phyloP scores from a whole-genome alignment of 202 grass and related monocot species.

The Musa balbisiana region DNA sequence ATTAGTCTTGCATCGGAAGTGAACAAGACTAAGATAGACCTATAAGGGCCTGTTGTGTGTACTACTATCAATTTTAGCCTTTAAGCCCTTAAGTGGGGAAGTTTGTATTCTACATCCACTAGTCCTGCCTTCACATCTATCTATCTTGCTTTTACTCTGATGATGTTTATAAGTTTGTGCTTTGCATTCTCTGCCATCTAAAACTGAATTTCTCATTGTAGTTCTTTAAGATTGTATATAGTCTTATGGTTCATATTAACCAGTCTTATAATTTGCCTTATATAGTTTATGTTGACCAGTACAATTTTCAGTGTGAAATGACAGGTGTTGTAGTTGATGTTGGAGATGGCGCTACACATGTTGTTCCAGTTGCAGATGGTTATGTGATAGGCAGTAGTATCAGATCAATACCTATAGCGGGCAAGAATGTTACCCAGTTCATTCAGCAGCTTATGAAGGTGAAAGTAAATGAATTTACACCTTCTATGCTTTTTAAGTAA shows the following conservation, averaged over 20 bases:
- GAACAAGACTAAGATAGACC: too few species aligned
- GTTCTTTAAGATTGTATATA: too few species aligned
- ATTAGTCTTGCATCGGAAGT: too few species aligned
- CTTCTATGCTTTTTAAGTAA: neutral
- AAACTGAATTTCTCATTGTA: neutral
- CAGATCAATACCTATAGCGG: conserved; percentile 89
- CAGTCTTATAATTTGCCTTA: conserved; percentile 13
- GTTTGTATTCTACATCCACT: too few species aligned
- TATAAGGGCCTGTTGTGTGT: too few species aligned
- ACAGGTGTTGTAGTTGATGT: conserved; percentile 98
- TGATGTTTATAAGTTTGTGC: neutral
- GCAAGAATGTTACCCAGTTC: conserved; percentile 96
- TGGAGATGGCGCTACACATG: conserved; percentile 91
- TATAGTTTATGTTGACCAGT: conserved; percentile 30
- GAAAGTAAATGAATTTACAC: conserved; percentile 15
- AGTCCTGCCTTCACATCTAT: too few species aligned
- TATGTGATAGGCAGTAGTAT: conserved; percentile 99
- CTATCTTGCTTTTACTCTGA: neutral
- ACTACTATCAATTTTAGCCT: too few species aligned
- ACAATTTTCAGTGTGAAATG: conserved; percentile 98
- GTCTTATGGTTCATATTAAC: neutral
- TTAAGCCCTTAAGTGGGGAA: too few species aligned
- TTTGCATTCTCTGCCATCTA: neutral
- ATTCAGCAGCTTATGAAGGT: conserved; percentile 93
- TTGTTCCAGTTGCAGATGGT: conserved; percentile 96